Conservation (phyloP, 306 rosid genomes). For the Malus asiatica region DNA sequence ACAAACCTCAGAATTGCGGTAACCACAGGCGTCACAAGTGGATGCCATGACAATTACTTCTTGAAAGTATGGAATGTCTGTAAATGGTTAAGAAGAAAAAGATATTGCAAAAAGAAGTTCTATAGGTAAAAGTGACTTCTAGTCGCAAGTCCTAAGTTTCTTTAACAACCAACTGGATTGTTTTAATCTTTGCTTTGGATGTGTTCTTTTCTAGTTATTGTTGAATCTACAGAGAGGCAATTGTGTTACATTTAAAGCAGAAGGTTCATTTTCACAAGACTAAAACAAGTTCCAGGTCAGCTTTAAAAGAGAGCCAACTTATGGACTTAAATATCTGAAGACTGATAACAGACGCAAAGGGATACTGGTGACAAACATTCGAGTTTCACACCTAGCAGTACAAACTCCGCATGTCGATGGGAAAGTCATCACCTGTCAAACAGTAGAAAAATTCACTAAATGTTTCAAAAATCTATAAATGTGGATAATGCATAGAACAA, state of each 20-base stretch:
- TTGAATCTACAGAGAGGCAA: not conserved
- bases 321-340: not conserved
- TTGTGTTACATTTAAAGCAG: not conserved
- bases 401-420: conserved; percentile 93
- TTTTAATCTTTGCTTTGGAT: not conserved
- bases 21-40: conserved; percentile 90
- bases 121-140: not conserved
- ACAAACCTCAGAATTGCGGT: conserved; percentile 94
- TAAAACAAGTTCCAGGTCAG: not conserved
- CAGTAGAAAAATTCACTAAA: conserved; percentile 3
- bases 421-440: conserved; percentile 89
- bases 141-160: not conserved
- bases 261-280: not conserved
- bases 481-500: not conserved
- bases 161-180: not conserved
- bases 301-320: not conserved
- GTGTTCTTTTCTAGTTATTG: not conserved
- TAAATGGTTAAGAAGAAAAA: conserved; percentile 35
- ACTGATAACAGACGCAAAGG: conserved; percentile 27
- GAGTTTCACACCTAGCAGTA: conserved; percentile 65
- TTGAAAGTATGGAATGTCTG: conserved; percentile 96
- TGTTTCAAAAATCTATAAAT: not conserved
- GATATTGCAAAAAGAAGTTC: not conserved
- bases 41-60: conserved; percentile 97
- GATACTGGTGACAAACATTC: conserved; percentile 96